phyloP scores from a whole-genome alignment of 139 green algal genomes.

The Coelastrella sp. region DNA sequence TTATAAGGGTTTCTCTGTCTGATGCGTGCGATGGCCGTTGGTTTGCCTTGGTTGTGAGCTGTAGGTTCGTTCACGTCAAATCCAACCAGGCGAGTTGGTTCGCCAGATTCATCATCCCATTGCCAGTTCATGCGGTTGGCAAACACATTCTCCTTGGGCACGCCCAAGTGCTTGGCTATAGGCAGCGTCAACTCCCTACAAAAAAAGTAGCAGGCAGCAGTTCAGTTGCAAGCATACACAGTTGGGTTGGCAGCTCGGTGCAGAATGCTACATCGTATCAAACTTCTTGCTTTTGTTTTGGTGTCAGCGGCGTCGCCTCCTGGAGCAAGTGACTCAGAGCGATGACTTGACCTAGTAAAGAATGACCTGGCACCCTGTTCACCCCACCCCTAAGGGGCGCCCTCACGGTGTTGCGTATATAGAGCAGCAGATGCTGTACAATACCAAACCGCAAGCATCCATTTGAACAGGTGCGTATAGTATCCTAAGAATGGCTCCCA shows the following conservation, averaged over 20 bases:
- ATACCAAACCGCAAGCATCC: too few species aligned
- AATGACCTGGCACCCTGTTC: too few species aligned
- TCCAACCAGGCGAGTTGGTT: slow-evolving; percentile 68
- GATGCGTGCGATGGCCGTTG: slow-evolving; percentile 64
- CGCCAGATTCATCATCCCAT: slow-evolving; percentile 74
- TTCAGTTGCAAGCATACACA: neutral
- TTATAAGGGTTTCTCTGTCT: slow-evolving; percentile 76
- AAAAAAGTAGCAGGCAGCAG: neutral
- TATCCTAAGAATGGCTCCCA: too few species aligned
- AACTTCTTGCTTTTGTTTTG: too few species aligned
- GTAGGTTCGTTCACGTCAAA: slow-evolving; percentile 79
- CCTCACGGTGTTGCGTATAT: too few species aligned
- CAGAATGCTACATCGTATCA: too few species aligned
- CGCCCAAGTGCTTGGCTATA: slow-evolving; percentile 70
- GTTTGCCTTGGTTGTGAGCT: slow-evolving; percentile 67
- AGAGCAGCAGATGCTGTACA: too few species aligned
- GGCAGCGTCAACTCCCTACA: slow-evolving; percentile 79
- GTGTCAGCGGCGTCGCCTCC: too few species aligned
- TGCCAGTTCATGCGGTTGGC: slow-evolving; percentile 87
- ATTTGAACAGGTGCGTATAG: too few species aligned
- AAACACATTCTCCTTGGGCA: slow-evolving; percentile 75
- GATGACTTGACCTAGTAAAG: too few species aligned
- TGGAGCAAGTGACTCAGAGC: too few species aligned
- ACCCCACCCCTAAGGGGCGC: too few species aligned
- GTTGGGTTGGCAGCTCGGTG: neutral